Percentiles rank a stretch among this genome's conserved stretches.
These are phyloP conservation scores for Clathrospora elynae DNA, from an alignment of 2,329 filamentous ascomycete genomes.

Conservation along the genomic window DNA sequence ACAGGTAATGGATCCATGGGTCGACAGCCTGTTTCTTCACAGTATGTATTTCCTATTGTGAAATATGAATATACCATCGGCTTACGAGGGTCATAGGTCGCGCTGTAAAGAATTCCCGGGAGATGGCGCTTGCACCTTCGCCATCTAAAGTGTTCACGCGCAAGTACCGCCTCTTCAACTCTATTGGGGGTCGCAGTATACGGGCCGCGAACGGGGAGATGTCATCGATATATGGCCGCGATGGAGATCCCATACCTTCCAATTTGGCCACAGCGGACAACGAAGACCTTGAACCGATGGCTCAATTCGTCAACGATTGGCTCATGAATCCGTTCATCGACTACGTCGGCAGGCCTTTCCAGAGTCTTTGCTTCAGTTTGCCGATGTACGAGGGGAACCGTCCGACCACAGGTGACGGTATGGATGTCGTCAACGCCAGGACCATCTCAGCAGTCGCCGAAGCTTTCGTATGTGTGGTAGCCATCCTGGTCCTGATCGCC, in stretches of 20 bases:
- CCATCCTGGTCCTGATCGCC: slow-evolving; percentile 3
- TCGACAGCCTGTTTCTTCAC: background rate
- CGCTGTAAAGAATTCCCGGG: background rate
- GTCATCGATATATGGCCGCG: background rate
- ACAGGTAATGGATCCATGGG: background rate
- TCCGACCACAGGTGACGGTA: background rate
- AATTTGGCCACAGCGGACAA: background rate
- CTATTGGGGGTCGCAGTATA: background rate
- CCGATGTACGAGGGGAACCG: background rate
- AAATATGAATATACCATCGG: background rate
- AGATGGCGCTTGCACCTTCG: background rate
- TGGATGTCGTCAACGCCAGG: background rate
- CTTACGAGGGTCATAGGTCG: background rate
- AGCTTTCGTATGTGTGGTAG: background rate
- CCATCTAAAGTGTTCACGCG: background rate
- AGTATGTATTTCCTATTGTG: background rate
- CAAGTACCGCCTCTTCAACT: background rate
- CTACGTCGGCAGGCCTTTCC: background rate
- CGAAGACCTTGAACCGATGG: background rate
- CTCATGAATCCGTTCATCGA: slow-evolving; percentile 3
- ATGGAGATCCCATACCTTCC: background rate
- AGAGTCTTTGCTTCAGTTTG: background rate
- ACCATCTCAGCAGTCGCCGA: slow-evolving; percentile 1
- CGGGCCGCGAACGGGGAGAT: slow-evolving; percentile 11
- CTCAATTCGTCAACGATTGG: background rate